Evolutionary conservation across 2,329 filamentous ascomycete genomes (phyloP).

Genomic region (Microdochium nivale): DNA sequence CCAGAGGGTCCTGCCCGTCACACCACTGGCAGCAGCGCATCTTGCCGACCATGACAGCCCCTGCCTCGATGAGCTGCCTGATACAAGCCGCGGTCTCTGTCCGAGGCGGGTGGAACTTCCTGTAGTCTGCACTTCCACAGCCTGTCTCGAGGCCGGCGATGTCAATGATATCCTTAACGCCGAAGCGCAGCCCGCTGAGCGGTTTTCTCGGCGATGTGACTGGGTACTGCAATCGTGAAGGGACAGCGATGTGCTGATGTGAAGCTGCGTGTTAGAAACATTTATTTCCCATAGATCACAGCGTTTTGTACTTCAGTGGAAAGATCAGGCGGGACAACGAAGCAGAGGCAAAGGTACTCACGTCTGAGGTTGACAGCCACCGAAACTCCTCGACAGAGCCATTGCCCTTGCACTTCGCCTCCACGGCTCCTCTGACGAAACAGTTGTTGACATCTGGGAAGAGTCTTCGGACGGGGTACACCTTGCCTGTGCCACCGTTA

Average conservation of each 20-base stretch:
- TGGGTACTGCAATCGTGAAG: conserved; percentile 5
- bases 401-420: neutral
- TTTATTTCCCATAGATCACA: no score
- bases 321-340: no score
- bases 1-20: conserved; percentile 10
- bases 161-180: conserved; percentile 11
- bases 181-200: conserved; percentile 8
- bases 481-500: conserved; percentile 1
- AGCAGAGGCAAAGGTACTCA: neutral
- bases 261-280: no score
- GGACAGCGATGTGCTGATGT: conserved; percentile 10
- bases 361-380: conserved; percentile 6
- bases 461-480: conserved; percentile 5
- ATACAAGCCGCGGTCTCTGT: conserved; percentile 4
- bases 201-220: neutral
- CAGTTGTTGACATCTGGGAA: conserved; percentile 7
- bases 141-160: conserved; percentile 9
- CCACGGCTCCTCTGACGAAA: conserved; percentile 6
- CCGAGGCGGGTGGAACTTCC: conserved; percentile 4
- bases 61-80: conserved; percentile 6
- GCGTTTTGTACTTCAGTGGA: no score
- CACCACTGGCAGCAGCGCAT: conserved; percentile 9
- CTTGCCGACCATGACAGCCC: conserved; percentile 13
- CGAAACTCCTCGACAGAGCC: neutral
- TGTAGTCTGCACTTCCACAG: conserved; percentile 7